Evolutionary conservation across 2,329 filamentous ascomycete species (phyloP).

Genomic region (Alternaria gaisen): DNA sequence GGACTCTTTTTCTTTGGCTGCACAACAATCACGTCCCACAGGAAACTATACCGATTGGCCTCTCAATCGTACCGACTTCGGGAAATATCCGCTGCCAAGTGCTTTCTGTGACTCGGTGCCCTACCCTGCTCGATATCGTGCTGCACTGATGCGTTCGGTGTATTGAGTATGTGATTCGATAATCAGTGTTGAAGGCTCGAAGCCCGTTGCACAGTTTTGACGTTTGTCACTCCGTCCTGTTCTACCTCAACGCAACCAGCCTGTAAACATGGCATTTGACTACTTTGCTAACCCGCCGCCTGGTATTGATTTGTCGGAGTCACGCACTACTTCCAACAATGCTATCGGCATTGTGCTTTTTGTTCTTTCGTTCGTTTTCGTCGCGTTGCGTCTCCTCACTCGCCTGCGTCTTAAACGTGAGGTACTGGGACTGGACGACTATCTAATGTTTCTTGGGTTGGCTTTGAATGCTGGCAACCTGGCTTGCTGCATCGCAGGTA

Average conservation of each 20-base stretch:
- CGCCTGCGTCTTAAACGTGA: constrained; percentile 29
- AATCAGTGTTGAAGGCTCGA: neutral
- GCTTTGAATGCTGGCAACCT: constrained; percentile 33
- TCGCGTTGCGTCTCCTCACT: constrained; percentile 28
- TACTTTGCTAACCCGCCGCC: constrained; percentile 29
- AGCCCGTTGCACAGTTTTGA: neutral
- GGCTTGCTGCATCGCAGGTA: constrained; percentile 37
- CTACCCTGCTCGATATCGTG: neutral
- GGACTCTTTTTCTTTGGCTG: neutral
- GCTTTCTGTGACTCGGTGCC: neutral
- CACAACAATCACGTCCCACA: neutral
- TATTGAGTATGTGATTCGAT: neutral
- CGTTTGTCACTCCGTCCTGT: neutral
- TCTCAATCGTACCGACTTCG: neutral
- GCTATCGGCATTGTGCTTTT: constrained; percentile 34
- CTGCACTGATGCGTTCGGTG: neutral
- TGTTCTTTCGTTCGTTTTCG: constrained; percentile 29
- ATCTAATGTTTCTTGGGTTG: constrained; percentile 35
- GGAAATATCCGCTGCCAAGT: neutral
- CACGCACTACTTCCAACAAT: constrained; percentile 32
- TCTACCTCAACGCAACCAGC: neutral
- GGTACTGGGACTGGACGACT: constrained; percentile 29
- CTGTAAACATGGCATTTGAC: constrained; percentile 11
- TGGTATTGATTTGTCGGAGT: constrained; percentile 30
- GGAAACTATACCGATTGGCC: neutral